Conservation (phyloP, 2,329 filamentous ascomycete genomes). For the Aspergillus puulaauensis region DNA sequence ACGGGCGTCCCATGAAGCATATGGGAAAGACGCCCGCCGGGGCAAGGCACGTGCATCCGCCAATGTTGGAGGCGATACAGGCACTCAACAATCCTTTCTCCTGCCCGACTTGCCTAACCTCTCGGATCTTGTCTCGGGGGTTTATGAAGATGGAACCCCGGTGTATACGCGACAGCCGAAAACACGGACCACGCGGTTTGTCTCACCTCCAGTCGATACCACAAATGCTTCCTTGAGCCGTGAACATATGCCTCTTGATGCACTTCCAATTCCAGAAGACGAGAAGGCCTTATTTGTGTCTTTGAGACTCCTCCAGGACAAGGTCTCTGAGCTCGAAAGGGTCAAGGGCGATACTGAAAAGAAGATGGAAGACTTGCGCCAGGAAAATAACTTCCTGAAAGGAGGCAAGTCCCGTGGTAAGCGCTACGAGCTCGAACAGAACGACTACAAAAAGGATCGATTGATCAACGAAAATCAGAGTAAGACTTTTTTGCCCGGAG, state of each 20-base stretch:
- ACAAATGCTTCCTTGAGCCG: conserved; percentile 31
- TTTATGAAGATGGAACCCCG: conserved; percentile 58
- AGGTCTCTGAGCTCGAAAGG: conserved; percentile 56
- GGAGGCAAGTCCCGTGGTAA: conserved; percentile 37
- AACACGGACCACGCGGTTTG: conserved; percentile 54
- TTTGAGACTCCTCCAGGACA: conserved; percentile 58
- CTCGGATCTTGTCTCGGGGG: conserved; percentile 60
- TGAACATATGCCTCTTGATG: conserved; percentile 51
- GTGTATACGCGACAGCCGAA: conserved; percentile 54
- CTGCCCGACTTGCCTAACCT: conserved; percentile 62
- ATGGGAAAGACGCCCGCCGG: conserved; percentile 31
- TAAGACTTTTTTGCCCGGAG: conserved; percentile 20
- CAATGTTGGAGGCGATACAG: conserved; percentile 43
- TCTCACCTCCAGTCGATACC: conserved; percentile 44
- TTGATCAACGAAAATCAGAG: conserved; percentile 39
- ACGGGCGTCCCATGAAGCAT: conserved; percentile 36
- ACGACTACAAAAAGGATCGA: conserved; percentile 37
- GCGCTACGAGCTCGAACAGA: conserved; percentile 46
- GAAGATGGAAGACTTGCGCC: conserved; percentile 51
- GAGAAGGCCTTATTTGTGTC: conserved; percentile 65
- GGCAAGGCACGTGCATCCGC: conserved; percentile 25
- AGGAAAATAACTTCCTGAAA: conserved; percentile 53
- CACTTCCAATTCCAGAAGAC: conserved; percentile 58
- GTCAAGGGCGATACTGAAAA: conserved; percentile 54
- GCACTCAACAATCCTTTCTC: conserved; percentile 60